Evolutionary conservation across 2,329 filamentous ascomycete genomes (phyloP).

Genomic region (Magnaporthiopsis rhizophila): DNA sequence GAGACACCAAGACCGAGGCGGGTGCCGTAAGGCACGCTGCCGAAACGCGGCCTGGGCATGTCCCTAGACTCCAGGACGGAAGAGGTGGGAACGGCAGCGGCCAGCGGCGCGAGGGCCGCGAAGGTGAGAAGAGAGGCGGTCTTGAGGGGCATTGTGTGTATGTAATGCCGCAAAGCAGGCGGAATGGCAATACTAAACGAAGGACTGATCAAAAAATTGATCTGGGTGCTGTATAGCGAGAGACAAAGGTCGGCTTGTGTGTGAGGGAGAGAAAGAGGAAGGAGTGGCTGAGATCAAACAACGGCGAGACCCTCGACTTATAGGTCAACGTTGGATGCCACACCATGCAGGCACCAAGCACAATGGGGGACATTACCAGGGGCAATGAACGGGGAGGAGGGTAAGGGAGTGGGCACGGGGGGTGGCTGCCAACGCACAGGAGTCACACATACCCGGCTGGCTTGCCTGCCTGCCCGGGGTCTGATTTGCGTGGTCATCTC

Average conservation of each 20-base stretch:
- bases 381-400: no score
- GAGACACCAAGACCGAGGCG: slow-evolving; percentile 42
- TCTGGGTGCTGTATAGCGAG: not conserved
- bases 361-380: no score
- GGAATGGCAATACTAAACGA: not conserved
- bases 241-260: not conserved
- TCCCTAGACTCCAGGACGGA: slow-evolving; percentile 7
- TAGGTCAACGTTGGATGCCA: no score
- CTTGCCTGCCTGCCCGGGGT: no score
- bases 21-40: slow-evolving; percentile 44
- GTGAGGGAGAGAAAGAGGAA: not conserved
- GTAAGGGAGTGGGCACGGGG: no score
- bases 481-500: no score
- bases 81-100: not conserved
- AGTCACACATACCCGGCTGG: no score
- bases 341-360: no score
- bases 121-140: not conserved
- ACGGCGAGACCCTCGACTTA: no score
- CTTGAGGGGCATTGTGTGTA: not conserved
- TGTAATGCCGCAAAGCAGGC: not conserved
- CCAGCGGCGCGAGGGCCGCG: not conserved
- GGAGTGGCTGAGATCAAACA: not conserved
- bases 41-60: slow-evolving; percentile 43
- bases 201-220: slow-evolving; percentile 1
- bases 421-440: no score